Base-by-base conservation (phyloP, 2,329 filamentous ascomycete genomes). In the Westerdykella sp. region DNA sequence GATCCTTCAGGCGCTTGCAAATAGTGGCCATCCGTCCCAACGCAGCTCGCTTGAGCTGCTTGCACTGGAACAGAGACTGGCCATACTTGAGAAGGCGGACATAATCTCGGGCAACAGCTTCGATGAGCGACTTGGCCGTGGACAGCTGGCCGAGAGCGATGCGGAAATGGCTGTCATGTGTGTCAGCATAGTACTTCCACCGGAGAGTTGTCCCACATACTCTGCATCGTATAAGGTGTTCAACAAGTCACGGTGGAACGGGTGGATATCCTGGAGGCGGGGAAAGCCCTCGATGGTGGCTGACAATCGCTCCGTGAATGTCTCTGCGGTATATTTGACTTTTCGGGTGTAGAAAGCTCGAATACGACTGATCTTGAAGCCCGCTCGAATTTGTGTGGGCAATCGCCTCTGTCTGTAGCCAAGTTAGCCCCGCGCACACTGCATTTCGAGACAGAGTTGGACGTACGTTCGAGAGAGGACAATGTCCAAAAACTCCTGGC, bases 221-320 rank as follows among this genome's bases (percentile, higher is more conserved):
- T 98, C 91, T 68, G 88, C 87, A 80, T 96, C 91, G 76, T 97
- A 98, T 37, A 98, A 84, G 15, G 93, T 97, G 74, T 98, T 97
- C 73, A 98, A 84, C 63, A 94, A 74, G 71, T 89, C 60, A 72
- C 85, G 84, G 73, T 84, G 90, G 76, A 96, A 96, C 42, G 91
- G 90, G 67, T 96, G 91, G 65, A 96, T 91, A 66, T 98, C 93
- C 66, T 88, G 83, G 42, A 98, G 78, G 45, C 90, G 81, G 43
- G 93, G 93, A 63, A 98, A 96, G n/a, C 32, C 32, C 32, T 35
- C 87, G 62, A 97, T 81, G 62, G 96, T 96, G 47, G 83, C 80
- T 55, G 81, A 81, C 55, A 98, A 82, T 73, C 97, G 97, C 69
- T 98, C 93, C 53, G 83, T 83, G 70, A 96, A 96, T 34, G 91